phyloP scores from a whole-genome alignment of 1,284 basidiomycete species.

The Boletus albobrunnescens region DNA sequence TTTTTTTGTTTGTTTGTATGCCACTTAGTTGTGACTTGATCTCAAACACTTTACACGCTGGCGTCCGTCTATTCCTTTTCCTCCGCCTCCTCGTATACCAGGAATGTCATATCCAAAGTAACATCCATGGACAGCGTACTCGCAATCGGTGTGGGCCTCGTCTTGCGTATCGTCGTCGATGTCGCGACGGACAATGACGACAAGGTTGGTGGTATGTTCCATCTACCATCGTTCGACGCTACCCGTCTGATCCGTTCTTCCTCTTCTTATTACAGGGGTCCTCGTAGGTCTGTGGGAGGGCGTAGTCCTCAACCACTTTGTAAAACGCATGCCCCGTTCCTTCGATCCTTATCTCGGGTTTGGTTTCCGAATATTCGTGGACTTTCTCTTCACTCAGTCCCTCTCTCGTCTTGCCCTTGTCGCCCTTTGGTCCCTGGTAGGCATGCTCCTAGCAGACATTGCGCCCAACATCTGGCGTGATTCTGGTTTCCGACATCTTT shows the following conservation, averaged over 20 bases:
- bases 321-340: conserved; percentile 52
- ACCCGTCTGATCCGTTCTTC: background rate
- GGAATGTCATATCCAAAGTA: conserved; percentile 33
- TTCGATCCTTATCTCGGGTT: conserved; percentile 62
- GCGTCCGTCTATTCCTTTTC: conserved; percentile 40
- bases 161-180: conserved; percentile 47
- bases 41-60: conserved; percentile 30
- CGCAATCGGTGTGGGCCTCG: conserved; percentile 51
- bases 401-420: conserved; percentile 54
- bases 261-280: conserved; percentile 42
- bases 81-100: conserved; percentile 32
- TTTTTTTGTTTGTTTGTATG: background rate
- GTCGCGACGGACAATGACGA: conserved; percentile 46
- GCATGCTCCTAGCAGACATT: conserved; percentile 65
- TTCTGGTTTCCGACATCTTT: conserved; percentile 50
- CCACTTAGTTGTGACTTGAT: background rate
- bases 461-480: conserved; percentile 58
- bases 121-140: conserved; percentile 52
- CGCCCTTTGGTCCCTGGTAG: conserved; percentile 62
- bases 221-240: background rate
- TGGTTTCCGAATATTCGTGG: conserved; percentile 60
- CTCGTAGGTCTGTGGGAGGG: conserved; percentile 75
- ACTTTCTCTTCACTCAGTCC: conserved; percentile 62
- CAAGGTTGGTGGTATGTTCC: conserved; percentile 34
- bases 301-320: conserved; percentile 64